Evolutionary conservation across 257 asterid species (phyloP).

Genomic region (Lycium barbarum): DNA sequence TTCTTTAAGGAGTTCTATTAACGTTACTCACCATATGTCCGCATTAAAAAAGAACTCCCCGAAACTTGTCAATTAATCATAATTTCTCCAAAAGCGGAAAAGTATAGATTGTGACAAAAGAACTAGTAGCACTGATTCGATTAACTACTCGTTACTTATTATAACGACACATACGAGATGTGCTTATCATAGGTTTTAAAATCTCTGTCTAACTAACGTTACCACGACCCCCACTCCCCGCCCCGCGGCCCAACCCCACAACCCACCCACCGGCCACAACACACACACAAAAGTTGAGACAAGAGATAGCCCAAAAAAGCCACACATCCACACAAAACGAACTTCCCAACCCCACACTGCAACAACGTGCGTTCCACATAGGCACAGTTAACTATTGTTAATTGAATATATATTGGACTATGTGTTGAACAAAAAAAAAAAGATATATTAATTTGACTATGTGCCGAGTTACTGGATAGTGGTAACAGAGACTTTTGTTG

Average conservation of each 20-base stretch:
- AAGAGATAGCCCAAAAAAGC: neutral
- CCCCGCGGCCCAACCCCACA: no score
- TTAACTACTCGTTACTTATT: neutral
- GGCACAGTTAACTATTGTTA: no score
- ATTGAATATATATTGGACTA: constrained; percentile 4
- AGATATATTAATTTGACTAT: neutral
- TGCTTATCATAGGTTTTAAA: neutral
- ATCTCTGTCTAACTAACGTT: no score
- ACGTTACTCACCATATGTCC: neutral
- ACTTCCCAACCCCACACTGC: constrained; percentile 17
- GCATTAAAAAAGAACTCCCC: neutral
- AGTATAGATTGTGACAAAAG: neutral
- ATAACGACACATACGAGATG: neutral
- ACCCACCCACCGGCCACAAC: neutral
- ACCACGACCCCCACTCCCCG: no score
- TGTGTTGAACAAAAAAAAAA: neutral
- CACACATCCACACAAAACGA: constrained; percentile 5
- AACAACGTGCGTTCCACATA: no score
- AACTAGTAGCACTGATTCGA: neutral
- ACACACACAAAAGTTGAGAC: neutral
- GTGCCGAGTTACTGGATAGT: neutral
- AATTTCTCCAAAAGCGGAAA: neutral
- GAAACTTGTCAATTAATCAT: neutral
- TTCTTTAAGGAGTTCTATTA: neutral
- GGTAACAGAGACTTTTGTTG: neutral